phyloP scores from a whole-genome alignment of 306 rosid species.

The Vicia faba region DNA sequence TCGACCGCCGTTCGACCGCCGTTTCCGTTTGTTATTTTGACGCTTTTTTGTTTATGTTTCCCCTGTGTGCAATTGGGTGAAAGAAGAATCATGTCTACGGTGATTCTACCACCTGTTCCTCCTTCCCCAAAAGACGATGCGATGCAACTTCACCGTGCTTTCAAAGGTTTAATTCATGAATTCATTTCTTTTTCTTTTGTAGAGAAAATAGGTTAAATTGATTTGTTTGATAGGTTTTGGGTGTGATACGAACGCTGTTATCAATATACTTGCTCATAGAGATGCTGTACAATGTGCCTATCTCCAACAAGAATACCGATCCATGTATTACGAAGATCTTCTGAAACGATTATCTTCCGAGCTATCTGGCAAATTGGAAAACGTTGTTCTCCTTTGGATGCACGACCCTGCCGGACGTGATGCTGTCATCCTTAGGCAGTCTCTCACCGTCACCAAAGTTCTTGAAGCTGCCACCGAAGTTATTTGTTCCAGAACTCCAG shows the following conservation, averaged over 20 bases:
- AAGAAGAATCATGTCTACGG: conserved; percentile 41
- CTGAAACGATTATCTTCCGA: conserved; percentile 63
- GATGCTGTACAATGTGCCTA: conserved; percentile 65
- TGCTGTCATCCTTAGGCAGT: conserved; percentile 53
- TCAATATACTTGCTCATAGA: conserved; percentile 73
- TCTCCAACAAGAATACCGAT: conserved; percentile 68
- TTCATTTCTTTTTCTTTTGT: too few species aligned
- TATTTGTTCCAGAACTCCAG: conserved; percentile 71
- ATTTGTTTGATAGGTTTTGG: conserved; percentile 57
- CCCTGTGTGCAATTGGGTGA: too few species aligned
- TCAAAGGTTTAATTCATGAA: conserved; percentile 36
- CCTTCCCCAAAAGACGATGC: conserved; percentile 75
- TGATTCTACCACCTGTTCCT: conserved; percentile 57
- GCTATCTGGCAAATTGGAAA: conserved; percentile 73
- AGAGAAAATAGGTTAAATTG: too few species aligned
- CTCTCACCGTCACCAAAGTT: conserved; percentile 31
- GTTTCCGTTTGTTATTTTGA: too few species aligned
- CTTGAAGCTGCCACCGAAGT: conserved; percentile 76
- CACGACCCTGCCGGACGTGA: conserved; percentile 81
- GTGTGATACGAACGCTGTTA: conserved; percentile 66
- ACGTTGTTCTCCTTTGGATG: conserved; percentile 74
- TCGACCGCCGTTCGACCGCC: too few species aligned
- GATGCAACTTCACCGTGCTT: conserved; percentile 67
- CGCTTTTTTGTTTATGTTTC: too few species aligned
- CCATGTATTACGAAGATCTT: conserved; percentile 65